These are phyloP conservation scores for Pseudogymnoascus sp. DNA, from an alignment of 2,329 filamentous ascomycete species.

Conservation along the genomic window DNA sequence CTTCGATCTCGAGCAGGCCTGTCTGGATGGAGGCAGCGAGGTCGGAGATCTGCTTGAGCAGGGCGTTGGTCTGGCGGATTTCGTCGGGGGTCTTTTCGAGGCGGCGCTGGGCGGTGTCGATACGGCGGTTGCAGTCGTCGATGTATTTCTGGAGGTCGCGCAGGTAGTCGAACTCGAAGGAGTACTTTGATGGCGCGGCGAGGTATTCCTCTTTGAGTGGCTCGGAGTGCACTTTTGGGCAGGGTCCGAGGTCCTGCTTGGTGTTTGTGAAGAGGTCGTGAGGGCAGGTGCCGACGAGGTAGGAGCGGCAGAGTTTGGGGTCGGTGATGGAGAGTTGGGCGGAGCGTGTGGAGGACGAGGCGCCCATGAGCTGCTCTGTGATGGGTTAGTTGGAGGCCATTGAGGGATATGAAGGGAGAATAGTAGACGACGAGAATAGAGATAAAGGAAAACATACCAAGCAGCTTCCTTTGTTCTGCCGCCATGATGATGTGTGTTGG, in stretches of 20 bases:
- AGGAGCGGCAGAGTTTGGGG: conserved; percentile 89
- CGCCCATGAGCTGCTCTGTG: conserved; percentile 84
- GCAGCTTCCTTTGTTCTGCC: conserved; percentile 94
- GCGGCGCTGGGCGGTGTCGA: conserved; percentile 79
- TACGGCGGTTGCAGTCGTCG: conserved; percentile 89
- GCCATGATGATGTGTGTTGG: conserved; percentile 54
- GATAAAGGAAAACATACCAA: conserved; percentile 42
- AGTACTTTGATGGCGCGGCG: conserved; percentile 62
- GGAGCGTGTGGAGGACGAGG: conserved; percentile 61
- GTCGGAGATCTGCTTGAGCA: conserved; percentile 81
- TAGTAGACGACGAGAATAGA: neutral
- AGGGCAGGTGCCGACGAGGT: conserved; percentile 85
- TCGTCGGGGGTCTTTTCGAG: conserved; percentile 97
- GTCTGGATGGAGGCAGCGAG: conserved; percentile 68
- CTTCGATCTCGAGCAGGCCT: conserved; percentile 75
- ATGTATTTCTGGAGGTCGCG: conserved; percentile 94
- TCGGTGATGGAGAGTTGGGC: conserved; percentile 83
- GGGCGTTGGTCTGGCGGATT: conserved; percentile 84
- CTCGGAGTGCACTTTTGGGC: conserved; percentile 81
- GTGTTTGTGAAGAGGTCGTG: conserved; percentile 99
- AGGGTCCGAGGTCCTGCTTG: conserved; percentile 90
- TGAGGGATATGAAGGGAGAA: neutral
- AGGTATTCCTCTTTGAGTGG: conserved; percentile 85
- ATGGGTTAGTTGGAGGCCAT: neutral
- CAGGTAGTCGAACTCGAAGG: conserved; percentile 95